Base-by-base conservation (phyloP, 345 rosid genomes). In the Salix caprea region DNA sequence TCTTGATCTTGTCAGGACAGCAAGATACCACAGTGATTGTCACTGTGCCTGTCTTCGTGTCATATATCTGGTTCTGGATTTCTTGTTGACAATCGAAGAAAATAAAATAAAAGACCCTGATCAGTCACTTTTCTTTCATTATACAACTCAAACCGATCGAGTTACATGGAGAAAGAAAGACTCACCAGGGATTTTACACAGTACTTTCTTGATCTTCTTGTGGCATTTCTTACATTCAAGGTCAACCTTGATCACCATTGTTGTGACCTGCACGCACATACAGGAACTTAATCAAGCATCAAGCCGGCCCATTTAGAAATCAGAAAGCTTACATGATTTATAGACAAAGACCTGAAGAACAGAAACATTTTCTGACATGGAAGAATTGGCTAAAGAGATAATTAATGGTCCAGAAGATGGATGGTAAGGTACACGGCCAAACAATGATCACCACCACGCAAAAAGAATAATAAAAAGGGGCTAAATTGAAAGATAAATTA, bases 141-240 rank as follows among this genome's bases (percentile, higher is more conserved):
- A 28, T 14, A 10, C 28, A 86, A 82, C 88, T 82, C 82, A 87
- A 88, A 56, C 26, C 74, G 34, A 32, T 32, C 34, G 67, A 30
- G 18, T 30, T 70, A 14, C 10, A 24, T 13, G 40, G 69, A 32
- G 6, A 46, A 8, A 7, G 67, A 62, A 46, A 48, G 32, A 88
- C 98, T 89, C 82, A 93, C 97, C 87, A 80, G 92, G 97, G 72
- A 81, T 81, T 80, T 85, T 80, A 67, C 91, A 86, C 21, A 93
- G 98, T 14, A 91, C 78, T 70, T 89, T 88, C 92, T 90, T 94
- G 69, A 92, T 91, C 82, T 91, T 93, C 87, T 70, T 83, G 86
- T 77, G 82, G 84, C 99, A 95, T 72, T 85, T 83, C 4, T 52
- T 24, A 69, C 99, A 95, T 30, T 82, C 86, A 30, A 95, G 94